Conservation (phyloP, 225 moss, liverwort and hornwort species). For the Asterella californica region DNA sequence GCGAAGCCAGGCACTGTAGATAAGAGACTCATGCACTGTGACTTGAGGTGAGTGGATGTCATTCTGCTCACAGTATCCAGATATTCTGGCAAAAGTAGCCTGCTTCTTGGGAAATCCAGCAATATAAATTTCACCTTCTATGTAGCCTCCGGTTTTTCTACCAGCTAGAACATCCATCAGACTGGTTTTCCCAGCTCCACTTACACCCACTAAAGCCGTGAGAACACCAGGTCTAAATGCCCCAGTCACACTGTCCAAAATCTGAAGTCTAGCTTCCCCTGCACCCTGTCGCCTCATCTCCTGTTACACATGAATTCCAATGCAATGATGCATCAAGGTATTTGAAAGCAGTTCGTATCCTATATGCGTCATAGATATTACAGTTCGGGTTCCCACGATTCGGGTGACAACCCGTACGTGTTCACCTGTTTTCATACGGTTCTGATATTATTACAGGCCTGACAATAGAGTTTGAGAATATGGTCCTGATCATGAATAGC, state of each 20-base stretch:
- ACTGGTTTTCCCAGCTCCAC: constrained; percentile 61
- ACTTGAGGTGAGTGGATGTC: constrained; percentile 85
- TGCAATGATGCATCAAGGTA: background rate
- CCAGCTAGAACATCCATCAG: constrained; percentile 83
- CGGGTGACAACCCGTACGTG: too few species aligned
- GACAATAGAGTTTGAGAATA: too few species aligned
- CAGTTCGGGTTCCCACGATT: too few species aligned
- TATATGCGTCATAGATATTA: background rate
- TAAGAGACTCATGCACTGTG: constrained; percentile 74
- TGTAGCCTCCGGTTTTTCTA: constrained; percentile 66
- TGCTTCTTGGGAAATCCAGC: constrained; percentile 65
- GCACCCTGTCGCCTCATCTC: constrained; percentile 42
- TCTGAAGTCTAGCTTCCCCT: constrained; percentile 32
- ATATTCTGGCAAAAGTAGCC: constrained; percentile 69
- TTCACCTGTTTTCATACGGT: too few species aligned
- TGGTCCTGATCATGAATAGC: too few species aligned
- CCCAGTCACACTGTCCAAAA: constrained; percentile 27
- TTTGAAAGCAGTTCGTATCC: background rate
- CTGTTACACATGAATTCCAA: constrained; percentile 16
- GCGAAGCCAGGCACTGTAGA: constrained; percentile 85
- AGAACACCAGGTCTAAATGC: constrained; percentile 35
- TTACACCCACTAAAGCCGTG: constrained; percentile 32
- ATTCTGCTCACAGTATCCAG: constrained; percentile 79
- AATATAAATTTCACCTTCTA: constrained; percentile 74
- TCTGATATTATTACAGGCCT: too few species aligned